Percentiles rank a stretch among this genome's conserved stretches.
These are phyloP conservation scores for Komagataella phaffii DNA, from an alignment of 805 yeast genomes.

Conservation along the genomic window DNA sequence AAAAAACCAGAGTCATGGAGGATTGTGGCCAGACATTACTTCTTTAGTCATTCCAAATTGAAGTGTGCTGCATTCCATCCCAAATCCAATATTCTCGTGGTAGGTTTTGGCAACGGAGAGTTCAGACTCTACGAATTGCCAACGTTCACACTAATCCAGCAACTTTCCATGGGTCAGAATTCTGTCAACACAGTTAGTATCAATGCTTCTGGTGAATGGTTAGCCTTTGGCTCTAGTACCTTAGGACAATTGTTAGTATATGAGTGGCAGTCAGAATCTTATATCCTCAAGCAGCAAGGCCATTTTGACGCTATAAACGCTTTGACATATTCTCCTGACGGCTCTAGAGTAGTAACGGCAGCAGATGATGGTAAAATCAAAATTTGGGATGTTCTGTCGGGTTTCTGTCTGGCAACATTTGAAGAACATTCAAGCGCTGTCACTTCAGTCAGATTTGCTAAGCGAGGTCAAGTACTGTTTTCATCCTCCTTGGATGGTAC, in stretches of 20 bases:
- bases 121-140: constrained; percentile 87
- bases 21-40: constrained; percentile 65
- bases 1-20: constrained; percentile 50
- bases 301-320: constrained; percentile 87
- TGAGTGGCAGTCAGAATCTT: constrained; percentile 98
- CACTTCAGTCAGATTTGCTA: constrained; percentile 78
- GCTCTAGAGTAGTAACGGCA: constrained; percentile 82
- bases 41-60: constrained; percentile 57
- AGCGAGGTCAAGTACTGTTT: constrained; percentile 81
- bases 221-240: constrained; percentile 85
- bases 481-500: constrained; percentile 94
- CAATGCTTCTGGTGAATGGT: constrained; percentile 88
- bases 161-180: constrained; percentile 82
- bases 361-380: constrained; percentile 95
- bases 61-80: constrained; percentile 80
- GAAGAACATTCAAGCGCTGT: constrained; percentile 85
- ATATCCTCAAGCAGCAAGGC: constrained; percentile 91
- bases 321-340: constrained; percentile 87
- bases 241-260: constrained; percentile 91
- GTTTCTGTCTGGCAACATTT: constrained; percentile 86
- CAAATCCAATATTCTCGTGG: constrained; percentile 55
- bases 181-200: constrained; percentile 73
- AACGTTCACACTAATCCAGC: constrained; percentile 67
- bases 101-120: constrained; percentile 83
- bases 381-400: constrained; percentile 89